These are phyloP conservation scores for Sphaerulina vaccinii DNA, from an alignment of 2,329 filamentous ascomycete genomes.

Conservation along the genomic window DNA sequence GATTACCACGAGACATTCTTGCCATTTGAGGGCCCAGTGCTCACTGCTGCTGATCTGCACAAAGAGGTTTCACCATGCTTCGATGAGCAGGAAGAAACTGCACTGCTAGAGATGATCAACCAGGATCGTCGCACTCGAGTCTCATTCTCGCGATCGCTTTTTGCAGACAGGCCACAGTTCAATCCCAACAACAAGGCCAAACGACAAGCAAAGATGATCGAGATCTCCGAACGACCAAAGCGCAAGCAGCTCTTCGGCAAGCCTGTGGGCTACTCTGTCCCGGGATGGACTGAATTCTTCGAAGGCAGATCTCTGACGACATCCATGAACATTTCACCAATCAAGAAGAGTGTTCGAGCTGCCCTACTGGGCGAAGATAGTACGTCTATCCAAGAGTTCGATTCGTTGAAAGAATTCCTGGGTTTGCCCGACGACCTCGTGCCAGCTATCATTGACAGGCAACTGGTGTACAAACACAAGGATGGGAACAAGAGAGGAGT, in stretches of 20 bases:
- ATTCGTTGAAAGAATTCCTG: slow-evolving; percentile 18
- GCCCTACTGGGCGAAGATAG: not conserved
- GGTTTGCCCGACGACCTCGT: slow-evolving; percentile 15
- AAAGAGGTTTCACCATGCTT: not conserved
- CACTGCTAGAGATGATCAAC: slow-evolving; percentile 6
- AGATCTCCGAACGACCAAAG: slow-evolving; percentile 43
- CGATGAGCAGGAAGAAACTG: slow-evolving; percentile 6
- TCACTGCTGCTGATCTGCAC: not conserved
- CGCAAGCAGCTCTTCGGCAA: slow-evolving; percentile 38
- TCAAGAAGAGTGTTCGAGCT: not conserved
- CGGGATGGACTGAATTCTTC: not conserved
- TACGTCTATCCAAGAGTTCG: slow-evolving; percentile 6
- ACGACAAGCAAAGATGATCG: slow-evolving; percentile 58
- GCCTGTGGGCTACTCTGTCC: slow-evolving; percentile 10
- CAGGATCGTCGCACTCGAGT: not conserved
- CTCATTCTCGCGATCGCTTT: slow-evolving; percentile 16
- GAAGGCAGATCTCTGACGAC: not conserved
- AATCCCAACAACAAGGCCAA: slow-evolving; percentile 31
- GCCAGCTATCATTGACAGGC: slow-evolving; percentile 9
- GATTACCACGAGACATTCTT: not conserved
- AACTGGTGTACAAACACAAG: slow-evolving; percentile 15
- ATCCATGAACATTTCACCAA: not conserved
- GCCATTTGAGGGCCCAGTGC: not conserved
- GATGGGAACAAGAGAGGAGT: slow-evolving; percentile 10
- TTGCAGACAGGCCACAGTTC: slow-evolving; percentile 29